Evolutionary conservation across 805 yeast genomes (phyloP).

Genomic region (Metschnikowia proteae): DNA sequence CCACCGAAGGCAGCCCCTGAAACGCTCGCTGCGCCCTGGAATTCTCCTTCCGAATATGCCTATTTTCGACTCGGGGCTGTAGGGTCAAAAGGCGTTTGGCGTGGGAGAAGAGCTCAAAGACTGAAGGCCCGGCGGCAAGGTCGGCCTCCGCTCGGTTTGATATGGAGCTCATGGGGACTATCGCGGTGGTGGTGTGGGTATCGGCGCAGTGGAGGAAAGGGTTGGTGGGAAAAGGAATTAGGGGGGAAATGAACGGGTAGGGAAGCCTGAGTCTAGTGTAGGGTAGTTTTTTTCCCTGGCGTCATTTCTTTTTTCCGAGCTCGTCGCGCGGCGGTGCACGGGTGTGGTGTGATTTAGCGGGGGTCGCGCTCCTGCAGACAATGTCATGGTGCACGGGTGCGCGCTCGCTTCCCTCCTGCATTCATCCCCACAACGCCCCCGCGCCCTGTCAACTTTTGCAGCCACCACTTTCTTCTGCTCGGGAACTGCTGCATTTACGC

Average conservation of each 20-base stretch:
- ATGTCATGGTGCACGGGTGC: too few relatives aligned
- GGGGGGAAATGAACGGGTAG: neutral
- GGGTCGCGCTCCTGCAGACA: neutral
- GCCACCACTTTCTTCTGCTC: too few relatives aligned
- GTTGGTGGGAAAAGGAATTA: neutral
- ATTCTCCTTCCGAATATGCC: conserved; percentile 35
- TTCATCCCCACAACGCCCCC: too few relatives aligned
- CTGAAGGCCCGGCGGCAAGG: conserved; percentile 29
- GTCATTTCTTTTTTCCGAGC: conserved; percentile 1
- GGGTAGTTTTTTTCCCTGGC: neutral
- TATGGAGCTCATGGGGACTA: neutral
- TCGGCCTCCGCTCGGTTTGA: conserved; percentile 10
- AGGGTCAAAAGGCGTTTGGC: conserved; percentile 38
- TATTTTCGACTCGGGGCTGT: conserved; percentile 38
- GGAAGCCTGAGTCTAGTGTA: neutral
- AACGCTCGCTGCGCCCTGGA: conserved; percentile 23
- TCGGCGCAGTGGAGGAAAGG: neutral
- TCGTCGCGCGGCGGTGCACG: neutral
- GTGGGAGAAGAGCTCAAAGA: conserved; percentile 39
- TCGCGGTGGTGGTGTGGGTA: neutral
- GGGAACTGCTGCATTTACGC: too few relatives aligned
- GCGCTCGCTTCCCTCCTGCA: too few relatives aligned
- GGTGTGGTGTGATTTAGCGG: neutral
- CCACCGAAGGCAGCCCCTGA: conserved; percentile 2
- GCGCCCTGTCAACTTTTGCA: too few relatives aligned